Evolutionary conservation across 2,329 filamentous ascomycete genomes (phyloP).

Genomic region (Juglanconis sp.): DNA sequence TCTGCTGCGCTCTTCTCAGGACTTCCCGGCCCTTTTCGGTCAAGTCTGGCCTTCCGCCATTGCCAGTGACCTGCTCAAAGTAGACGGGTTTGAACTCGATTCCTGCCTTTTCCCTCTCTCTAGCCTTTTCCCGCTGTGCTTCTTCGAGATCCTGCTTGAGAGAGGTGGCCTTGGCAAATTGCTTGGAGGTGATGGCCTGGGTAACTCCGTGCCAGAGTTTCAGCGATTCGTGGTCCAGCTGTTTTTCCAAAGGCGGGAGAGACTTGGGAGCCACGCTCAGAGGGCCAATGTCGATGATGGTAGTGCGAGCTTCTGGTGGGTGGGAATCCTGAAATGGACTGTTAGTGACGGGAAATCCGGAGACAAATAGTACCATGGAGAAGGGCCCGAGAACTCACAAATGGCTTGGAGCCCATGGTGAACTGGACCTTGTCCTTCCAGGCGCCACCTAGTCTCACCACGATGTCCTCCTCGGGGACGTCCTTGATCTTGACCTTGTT

Average conservation of each 20-base stretch:
- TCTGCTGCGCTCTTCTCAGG: constrained; percentile 50
- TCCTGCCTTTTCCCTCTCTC: constrained; percentile 68
- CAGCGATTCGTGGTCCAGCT: constrained; percentile 86
- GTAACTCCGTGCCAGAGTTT: constrained; percentile 87
- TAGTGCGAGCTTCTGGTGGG: constrained; percentile 58
- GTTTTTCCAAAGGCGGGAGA: constrained; percentile 71
- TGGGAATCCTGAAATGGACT: constrained; percentile 37
- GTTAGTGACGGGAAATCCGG: constrained; percentile 9
- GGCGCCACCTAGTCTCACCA: constrained; percentile 77
- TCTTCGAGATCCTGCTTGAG: constrained; percentile 93
- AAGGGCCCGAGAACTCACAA: constrained; percentile 49
- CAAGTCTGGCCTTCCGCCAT: constrained; percentile 53
- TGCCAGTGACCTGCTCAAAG: constrained; percentile 63
- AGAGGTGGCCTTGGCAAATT: constrained; percentile 78
- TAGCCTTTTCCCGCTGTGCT: constrained; percentile 77
- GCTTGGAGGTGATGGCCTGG: constrained; percentile 76
- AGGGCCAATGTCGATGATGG: constrained; percentile 85
- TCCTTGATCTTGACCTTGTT: constrained; percentile 76
- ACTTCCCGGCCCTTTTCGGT: constrained; percentile 51
- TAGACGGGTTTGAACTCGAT: constrained; percentile 82
- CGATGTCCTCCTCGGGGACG: constrained; percentile 78
- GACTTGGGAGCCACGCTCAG: constrained; percentile 76
- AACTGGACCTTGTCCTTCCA: constrained; percentile 75
- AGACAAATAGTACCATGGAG: background rate
- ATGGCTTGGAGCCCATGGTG: constrained; percentile 55